phyloP scores from a whole-genome alignment of 345 rosid genomes.

The Psidium friedrichsthalianum region DNA sequence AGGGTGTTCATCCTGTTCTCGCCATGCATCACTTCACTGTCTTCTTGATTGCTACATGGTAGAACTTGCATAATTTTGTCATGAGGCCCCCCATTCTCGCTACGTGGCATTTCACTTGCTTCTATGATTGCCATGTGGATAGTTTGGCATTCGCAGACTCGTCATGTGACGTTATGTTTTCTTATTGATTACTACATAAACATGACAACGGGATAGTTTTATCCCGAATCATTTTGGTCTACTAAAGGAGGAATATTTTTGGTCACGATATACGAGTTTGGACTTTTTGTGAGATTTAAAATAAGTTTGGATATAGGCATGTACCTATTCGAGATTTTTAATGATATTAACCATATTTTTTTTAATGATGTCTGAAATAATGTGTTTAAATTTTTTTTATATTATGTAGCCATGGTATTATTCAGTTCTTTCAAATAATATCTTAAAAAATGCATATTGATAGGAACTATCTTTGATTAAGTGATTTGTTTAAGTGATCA shows the following conservation, averaged over 20 bases:
- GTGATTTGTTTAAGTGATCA: too few relatives aligned
- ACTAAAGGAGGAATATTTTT: not conserved
- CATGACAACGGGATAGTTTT: not conserved
- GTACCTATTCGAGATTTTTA: not conserved
- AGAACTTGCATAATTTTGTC: not conserved
- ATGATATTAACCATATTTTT: too few relatives aligned
- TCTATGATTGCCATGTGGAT: not conserved
- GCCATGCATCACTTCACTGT: not conserved
- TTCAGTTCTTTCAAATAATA: too few relatives aligned
- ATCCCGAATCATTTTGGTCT: not conserved
- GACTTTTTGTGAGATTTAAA: not conserved
- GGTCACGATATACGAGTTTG: not conserved
- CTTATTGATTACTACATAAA: not conserved
- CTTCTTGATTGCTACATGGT: not conserved
- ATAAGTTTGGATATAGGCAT: not conserved
- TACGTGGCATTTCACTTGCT: not conserved
- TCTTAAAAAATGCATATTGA: too few relatives aligned
- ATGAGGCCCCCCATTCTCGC: not conserved
- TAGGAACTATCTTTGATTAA: too few relatives aligned
- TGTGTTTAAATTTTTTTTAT: too few relatives aligned
- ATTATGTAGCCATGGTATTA: too few relatives aligned
- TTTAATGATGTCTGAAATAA: too few relatives aligned
- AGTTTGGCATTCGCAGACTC: not conserved
- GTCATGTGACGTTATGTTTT: rapidly evolving
- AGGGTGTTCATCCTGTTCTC: not conserved